Conservation (phyloP, 768 basidiomycete species). For the Suillus discolor region DNA sequence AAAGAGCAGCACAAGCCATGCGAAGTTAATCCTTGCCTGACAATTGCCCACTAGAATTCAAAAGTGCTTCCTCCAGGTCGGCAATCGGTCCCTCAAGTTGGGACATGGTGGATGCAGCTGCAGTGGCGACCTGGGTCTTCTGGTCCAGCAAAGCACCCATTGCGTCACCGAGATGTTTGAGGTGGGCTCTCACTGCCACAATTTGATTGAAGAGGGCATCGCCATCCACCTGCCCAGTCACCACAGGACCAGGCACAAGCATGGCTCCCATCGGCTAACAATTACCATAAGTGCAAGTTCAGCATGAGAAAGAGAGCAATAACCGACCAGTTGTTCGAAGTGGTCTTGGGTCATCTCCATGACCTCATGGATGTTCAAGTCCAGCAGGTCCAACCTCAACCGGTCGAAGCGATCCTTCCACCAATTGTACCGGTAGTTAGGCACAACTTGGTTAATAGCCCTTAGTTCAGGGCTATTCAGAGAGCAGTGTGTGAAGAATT, state of each 20-base stretch:
- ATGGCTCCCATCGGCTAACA: background rate
- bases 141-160: background rate
- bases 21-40: fast-evolving
- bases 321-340: background rate
- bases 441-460: background rate
- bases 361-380: background rate
- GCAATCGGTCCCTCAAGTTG: background rate
- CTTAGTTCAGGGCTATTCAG: background rate
- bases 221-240: background rate
- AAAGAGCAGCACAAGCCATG: fast-evolving
- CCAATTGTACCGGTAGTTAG: background rate
- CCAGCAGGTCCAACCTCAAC: background rate
- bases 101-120: background rate
- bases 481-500: background rate
- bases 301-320: background rate
- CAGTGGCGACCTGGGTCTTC: background rate
- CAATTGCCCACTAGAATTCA: fast-evolving
- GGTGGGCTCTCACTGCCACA: background rate
- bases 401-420: background rate
- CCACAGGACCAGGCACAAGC: background rate
- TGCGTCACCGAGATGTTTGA: background rate
- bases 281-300: background rate
- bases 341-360: background rate
- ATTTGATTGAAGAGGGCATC: background rate
- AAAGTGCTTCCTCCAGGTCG: background rate